phyloP scores from a whole-genome alignment of 192 early-diverging fungal genomes.

The Pilaira anomala region DNA sequence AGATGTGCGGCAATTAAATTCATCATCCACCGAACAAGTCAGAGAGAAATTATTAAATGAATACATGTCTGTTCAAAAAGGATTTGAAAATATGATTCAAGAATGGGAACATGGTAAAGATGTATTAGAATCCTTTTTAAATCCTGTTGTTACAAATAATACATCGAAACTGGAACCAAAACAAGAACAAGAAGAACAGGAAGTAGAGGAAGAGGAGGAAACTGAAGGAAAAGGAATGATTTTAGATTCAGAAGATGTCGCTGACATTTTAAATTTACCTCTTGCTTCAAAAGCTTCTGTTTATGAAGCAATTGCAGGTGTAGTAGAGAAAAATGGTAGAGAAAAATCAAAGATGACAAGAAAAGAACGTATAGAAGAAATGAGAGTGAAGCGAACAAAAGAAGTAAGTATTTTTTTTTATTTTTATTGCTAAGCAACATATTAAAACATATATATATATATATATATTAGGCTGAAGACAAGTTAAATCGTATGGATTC shows the following conservation, averaged over 20 bases:
- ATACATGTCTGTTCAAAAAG: slow-evolving; percentile 46
- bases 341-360: slow-evolving; percentile 31
- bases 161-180: neutral
- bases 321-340: slow-evolving; percentile 13
- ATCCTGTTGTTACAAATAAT: slow-evolving; percentile 26
- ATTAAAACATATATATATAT: neutral
- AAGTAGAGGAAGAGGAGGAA: slow-evolving; percentile 28
- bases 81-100: slow-evolving; percentile 44
- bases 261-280: slow-evolving; percentile 26
- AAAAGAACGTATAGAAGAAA: slow-evolving; percentile 47
- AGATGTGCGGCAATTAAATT: slow-evolving; percentile 37
- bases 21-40: neutral
- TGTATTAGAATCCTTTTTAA: slow-evolving; percentile 39
- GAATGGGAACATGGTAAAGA: slow-evolving; percentile 53
- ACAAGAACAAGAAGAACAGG: slow-evolving; percentile 16
- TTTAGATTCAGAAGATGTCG: slow-evolving; percentile 21
- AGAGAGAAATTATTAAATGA: slow-evolving; percentile 37
- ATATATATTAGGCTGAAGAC: slow-evolving; percentile 25
- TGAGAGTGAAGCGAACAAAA: slow-evolving; percentile 41
- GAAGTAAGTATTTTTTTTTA: slow-evolving; percentile 30
- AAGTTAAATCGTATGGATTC: slow-evolving; percentile 32
- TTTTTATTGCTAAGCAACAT: neutral
- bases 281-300: slow-evolving; percentile 42
- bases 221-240: slow-evolving; percentile 13
- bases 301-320: slow-evolving; percentile 45